Base-by-base conservation (phyloP, 1,139 yeast species). In the Yamadazyma aaseri region DNA sequence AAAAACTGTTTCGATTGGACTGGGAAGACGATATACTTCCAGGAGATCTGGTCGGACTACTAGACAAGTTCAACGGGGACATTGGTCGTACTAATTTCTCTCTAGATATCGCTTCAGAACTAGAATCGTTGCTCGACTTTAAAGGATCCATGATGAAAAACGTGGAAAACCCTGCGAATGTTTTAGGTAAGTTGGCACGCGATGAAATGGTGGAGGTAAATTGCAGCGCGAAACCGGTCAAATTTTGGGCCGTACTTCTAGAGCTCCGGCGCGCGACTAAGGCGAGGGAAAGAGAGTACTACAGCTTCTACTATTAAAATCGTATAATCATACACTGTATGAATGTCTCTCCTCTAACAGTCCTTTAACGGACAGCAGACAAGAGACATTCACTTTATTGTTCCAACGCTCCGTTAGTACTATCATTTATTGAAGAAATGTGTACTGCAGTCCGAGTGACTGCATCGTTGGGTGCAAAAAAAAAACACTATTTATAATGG, bases 361-460 rank as follows among this genome's bases (percentile, higher is more conserved):
- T n/a, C n/a, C n/a, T n/a, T n/a, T n/a, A n/a, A n/a, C 21, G 21
- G 21, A 6, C 12, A 22, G 10, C 6, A 9, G 25, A 22, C n/a
- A 7, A 22, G 12, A 9, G 25, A 11, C 6, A 11, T 25, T n/a
- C 16, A 14, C 5, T 21, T 45, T 31, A 29, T 18, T 74, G 46
- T 75, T 37, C 79, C 81, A 74, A 73, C 76, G 80, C 81, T 76
- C 81, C 81, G 81, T 76, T 76, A 76, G 74, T 72, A 72, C 79
- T 51, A 45, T 31, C 40, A 53, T 52, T 46, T 60, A 56, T 66
- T 55, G 47, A 36, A 31, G 38, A 38, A 42, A 41, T 52, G 57
- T 53, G 76, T 67, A 74, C 80, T 75, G 81, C 80, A 71, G 58
- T 58, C 76, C 80, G 52, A 24, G 61, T 65, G 76, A 60, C 60